Percentiles rank a stretch among this genome's conserved stretches.
Conservation (phyloP, 1,284 basidiomycete species). For the Heliocybe sulcata region DNA sequence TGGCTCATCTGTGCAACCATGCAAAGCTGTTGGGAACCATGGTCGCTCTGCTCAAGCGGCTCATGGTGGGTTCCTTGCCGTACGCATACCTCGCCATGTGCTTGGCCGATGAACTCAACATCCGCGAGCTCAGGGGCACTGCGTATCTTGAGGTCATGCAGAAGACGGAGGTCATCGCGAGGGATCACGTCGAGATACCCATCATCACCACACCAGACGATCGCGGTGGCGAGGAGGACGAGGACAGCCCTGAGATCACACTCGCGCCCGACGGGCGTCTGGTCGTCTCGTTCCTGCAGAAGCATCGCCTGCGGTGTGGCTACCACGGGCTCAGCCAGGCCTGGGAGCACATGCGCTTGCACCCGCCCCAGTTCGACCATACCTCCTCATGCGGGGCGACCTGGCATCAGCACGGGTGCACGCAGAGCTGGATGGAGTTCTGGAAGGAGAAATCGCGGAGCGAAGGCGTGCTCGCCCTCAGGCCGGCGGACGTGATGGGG, state of each 20-base stretch:
- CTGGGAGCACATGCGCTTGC: slow-evolving; percentile 54
- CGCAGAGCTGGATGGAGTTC: slow-evolving; percentile 58
- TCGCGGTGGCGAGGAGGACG: slow-evolving; percentile 9
- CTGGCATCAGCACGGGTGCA: slow-evolving; percentile 64
- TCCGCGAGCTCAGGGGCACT: slow-evolving; percentile 46
- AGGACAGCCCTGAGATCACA: slow-evolving; percentile 21
- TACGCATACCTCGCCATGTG: slow-evolving; percentile 65
- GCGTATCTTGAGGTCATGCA: slow-evolving; percentile 68
- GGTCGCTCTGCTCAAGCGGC: slow-evolving; percentile 45
- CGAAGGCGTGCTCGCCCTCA: slow-evolving; percentile 47
- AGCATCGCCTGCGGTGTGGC: slow-evolving; percentile 54
- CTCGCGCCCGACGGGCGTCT: slow-evolving; percentile 34
- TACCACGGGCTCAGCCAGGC: slow-evolving; percentile 54
- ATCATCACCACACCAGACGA: slow-evolving; percentile 5
- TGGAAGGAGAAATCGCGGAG: slow-evolving; percentile 62
- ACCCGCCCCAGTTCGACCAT: slow-evolving; percentile 52
- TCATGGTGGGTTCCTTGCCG: slow-evolving; percentile 49
- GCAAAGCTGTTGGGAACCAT: slow-evolving; percentile 47
- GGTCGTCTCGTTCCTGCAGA: slow-evolving; percentile 45
- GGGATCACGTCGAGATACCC: slow-evolving; percentile 6
- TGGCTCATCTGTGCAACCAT: slow-evolving; percentile 60
- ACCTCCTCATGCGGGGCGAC: slow-evolving; percentile 50
- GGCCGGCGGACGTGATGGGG: slow-evolving; percentile 55
- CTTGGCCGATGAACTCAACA: slow-evolving; percentile 56
- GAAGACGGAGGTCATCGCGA: slow-evolving; percentile 39